Conservation (phyloP, 2,329 filamentous ascomycete genomes). For the Aureobasidium sp. region DNA sequence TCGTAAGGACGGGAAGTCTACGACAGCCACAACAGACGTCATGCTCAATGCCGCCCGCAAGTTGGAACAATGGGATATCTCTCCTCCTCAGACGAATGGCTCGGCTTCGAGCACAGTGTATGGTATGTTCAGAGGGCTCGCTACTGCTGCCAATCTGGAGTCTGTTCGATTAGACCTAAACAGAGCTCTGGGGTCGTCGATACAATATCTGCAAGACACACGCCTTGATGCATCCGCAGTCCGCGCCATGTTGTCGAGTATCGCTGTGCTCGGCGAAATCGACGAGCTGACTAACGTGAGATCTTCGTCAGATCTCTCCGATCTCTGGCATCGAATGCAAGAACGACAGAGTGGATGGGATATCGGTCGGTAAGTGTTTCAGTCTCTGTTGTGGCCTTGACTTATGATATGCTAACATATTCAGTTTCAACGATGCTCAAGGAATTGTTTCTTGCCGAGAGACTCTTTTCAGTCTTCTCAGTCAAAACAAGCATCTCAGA, state of each 20-base stretch:
- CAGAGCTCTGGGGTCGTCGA: background rate
- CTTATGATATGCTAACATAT: background rate
- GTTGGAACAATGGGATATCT: conserved; percentile 87
- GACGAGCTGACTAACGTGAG: conserved; percentile 61
- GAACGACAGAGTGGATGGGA: conserved; percentile 68
- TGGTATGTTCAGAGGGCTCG: conserved; percentile 71
- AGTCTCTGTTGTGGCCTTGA: no score
- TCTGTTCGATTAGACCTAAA: conserved; percentile 38
- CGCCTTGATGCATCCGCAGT: conserved; percentile 42
- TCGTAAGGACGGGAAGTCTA: conserved; percentile 55
- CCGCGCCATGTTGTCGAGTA: conserved; percentile 50
- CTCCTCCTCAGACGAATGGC: conserved; percentile 53
- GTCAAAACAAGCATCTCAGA: conserved; percentile 60
- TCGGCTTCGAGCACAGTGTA: conserved; percentile 60
- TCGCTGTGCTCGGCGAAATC: conserved; percentile 73
- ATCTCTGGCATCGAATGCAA: conserved; percentile 56
- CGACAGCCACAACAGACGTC: conserved; percentile 56
- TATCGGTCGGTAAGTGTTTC: conserved; percentile 60
- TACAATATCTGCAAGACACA: conserved; percentile 9
- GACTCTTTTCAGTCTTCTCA: conserved; percentile 73
- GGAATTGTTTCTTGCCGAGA: conserved; percentile 76
- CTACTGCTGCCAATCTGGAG: conserved; percentile 54
- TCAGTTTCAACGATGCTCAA: conserved; percentile 67
- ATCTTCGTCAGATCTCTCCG: conserved; percentile 50
- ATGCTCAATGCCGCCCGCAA: conserved; percentile 74